These are phyloP conservation scores for Verticillium dahliae DNA, from an alignment of 2,329 filamentous ascomycete species.

Conservation along the genomic window DNA sequence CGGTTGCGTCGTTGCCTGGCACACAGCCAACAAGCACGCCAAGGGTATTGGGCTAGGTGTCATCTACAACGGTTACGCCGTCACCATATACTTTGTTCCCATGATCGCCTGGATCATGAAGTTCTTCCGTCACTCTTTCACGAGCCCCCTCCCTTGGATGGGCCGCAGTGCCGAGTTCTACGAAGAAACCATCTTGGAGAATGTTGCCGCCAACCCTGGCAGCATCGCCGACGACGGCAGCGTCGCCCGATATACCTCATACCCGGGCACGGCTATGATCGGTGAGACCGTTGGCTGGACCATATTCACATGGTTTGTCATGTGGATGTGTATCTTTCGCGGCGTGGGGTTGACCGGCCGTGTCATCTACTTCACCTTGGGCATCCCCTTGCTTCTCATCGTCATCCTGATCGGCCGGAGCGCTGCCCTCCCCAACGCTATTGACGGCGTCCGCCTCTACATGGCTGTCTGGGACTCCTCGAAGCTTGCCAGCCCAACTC, in stretches of 20 bases:
- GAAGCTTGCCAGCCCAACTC: constrained; percentile 36
- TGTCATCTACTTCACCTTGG: constrained; percentile 52
- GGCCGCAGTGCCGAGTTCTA: constrained; percentile 36
- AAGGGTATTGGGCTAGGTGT: constrained; percentile 45
- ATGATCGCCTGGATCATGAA: constrained; percentile 50
- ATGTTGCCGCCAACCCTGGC: constrained; percentile 21
- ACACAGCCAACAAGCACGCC: constrained; percentile 39
- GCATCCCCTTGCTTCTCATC: constrained; percentile 46
- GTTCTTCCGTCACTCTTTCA: constrained; percentile 47
- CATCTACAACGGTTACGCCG: constrained; percentile 42
- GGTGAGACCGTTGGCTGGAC: constrained; percentile 49
- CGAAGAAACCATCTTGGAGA: constrained; percentile 2
- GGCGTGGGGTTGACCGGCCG: constrained; percentile 48
- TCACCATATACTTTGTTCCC: constrained; percentile 47
- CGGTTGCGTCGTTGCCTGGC: constrained; percentile 43
- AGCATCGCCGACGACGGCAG: constrained; percentile 21
- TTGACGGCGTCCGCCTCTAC: constrained; percentile 39
- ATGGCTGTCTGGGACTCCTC: constrained; percentile 31
- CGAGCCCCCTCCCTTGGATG: constrained; percentile 44
- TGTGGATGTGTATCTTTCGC: constrained; percentile 51
- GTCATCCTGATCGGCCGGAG: constrained; percentile 44
- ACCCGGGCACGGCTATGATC: constrained; percentile 34
- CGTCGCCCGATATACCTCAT: constrained; percentile 33
- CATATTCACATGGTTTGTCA: constrained; percentile 47
- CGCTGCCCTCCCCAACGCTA: constrained; percentile 42